A percentile compares a stretch with the other conserved stretches of the same genome.
phyloP scores from a whole-genome alignment of 306 rosid genomes.

The Prunus campanulata region DNA sequence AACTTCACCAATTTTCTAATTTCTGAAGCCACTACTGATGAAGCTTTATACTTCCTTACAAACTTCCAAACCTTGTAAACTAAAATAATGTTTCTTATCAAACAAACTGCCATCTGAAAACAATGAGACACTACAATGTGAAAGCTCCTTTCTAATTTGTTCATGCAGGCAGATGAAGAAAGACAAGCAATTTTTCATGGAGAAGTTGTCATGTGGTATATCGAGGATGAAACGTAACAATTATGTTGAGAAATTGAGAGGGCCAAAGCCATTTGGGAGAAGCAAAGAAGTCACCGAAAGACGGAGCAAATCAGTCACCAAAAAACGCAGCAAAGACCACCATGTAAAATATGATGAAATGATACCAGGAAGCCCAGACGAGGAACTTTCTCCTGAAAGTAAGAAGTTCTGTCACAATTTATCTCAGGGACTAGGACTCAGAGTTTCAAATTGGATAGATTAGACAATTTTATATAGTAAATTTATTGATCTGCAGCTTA shows the following conservation, averaged over 20 bases:
- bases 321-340: constrained; percentile 11
- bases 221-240: constrained; percentile 45
- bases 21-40: not conserved
- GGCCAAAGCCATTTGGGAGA: constrained; percentile 23
- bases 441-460: not conserved
- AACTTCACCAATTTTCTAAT: not conserved
- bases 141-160: not conserved
- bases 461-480: not conserved
- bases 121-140: not conserved
- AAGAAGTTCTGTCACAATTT: constrained; percentile 9
- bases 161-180: constrained; percentile 57
- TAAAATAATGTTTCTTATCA: not conserved
- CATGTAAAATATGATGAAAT: constrained; percentile 50
- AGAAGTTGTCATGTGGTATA: constrained; percentile 45
- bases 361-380: constrained; percentile 60
- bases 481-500: not conserved
- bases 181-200: constrained; percentile 43
- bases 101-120: not conserved
- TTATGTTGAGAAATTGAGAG: constrained; percentile 40
- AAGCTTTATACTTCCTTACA: not conserved
- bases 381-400: constrained; percentile 35
- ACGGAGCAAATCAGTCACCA: not conserved
- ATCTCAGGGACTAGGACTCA: not conserved
- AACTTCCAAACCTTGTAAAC: not conserved
- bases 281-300: not conserved